Conservation (phyloP, 2,329 filamentous ascomycete species). For the Cercospora sp. region DNA sequence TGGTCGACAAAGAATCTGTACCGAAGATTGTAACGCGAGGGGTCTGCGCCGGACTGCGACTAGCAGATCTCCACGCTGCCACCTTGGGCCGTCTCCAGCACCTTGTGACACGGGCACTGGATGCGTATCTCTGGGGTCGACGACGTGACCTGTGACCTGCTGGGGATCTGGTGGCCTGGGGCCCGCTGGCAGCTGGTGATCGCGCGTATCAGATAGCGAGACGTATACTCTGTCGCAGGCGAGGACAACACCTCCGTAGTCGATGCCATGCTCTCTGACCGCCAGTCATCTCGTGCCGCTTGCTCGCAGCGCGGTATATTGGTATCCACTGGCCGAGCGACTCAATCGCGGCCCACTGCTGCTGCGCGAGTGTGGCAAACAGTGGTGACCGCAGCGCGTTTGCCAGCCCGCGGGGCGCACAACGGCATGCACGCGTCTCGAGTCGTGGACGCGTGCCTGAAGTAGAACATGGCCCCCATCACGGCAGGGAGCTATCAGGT, state of each 20-base stretch:
- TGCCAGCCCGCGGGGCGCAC: constrained; percentile 2
- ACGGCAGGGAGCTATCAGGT: neutral
- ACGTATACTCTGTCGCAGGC: neutral
- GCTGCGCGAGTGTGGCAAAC: neutral
- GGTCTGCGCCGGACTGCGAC: constrained; percentile 17
- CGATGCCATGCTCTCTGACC: neutral
- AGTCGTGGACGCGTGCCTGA: neutral
- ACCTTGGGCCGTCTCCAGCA: constrained; percentile 6
- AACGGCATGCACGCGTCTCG: constrained; percentile 7
- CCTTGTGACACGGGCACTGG: constrained; percentile 18
- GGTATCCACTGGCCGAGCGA: neutral
- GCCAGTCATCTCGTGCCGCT: constrained; percentile 1
- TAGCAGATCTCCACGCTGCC: constrained; percentile 18
- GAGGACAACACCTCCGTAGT: neutral
- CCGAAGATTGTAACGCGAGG: constrained; percentile 18
- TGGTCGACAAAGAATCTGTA: constrained; percentile 21
- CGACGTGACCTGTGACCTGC: neutral
- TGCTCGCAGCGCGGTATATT: neutral
- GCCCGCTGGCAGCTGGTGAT: neutral
- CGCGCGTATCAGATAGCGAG: constrained; percentile 6
- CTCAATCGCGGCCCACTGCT: neutral
- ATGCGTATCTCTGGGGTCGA: constrained; percentile 5
- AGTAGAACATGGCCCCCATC: neutral
- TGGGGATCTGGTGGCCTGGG: neutral
- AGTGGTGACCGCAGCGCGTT: constrained; percentile 5